Evolutionary conservation across 345 rosid genomes (phyloP), one percentile per base, ranked within the genome.

Genomic region (Citrus reticulata): DNA sequence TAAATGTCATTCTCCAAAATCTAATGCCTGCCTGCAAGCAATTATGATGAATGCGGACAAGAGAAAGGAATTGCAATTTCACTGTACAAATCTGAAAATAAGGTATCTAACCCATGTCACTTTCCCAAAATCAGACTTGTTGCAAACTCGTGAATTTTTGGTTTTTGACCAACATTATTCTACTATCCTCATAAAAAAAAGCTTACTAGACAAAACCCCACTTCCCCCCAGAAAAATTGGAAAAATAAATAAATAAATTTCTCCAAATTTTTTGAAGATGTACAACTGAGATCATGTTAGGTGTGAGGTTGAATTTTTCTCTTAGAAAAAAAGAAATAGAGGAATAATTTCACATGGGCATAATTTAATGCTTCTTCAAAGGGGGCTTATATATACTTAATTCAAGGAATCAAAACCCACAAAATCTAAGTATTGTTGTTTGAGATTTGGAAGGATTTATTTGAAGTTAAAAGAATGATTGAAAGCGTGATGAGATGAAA

Each of bases 21-120:
- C 34, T 39, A 64, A 63, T 29, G 35, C 4, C 27, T n/a, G 29
- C 46, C 17, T n/a, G 62, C 46, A 40, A n/a, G 35, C 55, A 78
- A 42, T 80, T 70, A 58, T 25, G 65, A 61, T n/a, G 79, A 76
- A 76, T 42, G 70, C 42, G 19, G 72, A 78, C 82, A 63, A 63
- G 51, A 30, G 29, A 55, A 20, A 32, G 24, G 40, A 10, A 55
- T 25, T 17, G 63, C 63, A 55, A 58, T 73, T 59, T 37, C 37
- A 3, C 9, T n/a, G 25, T 37, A 60, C 55, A 67, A 37, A 63
- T 49, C 3, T 1, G 59, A 29, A 64, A 74, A 42, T 1, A 37
- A 24, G 65, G 60, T 32, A 34, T 63, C 75, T 55, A 0, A 1
- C 58, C 14, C 74, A 29, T 8, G 40, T 70, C 74, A 49, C 24